phyloP scores from a whole-genome alignment of 768 basidiomycete species.

The Lactifluus hygrophoroides region DNA sequence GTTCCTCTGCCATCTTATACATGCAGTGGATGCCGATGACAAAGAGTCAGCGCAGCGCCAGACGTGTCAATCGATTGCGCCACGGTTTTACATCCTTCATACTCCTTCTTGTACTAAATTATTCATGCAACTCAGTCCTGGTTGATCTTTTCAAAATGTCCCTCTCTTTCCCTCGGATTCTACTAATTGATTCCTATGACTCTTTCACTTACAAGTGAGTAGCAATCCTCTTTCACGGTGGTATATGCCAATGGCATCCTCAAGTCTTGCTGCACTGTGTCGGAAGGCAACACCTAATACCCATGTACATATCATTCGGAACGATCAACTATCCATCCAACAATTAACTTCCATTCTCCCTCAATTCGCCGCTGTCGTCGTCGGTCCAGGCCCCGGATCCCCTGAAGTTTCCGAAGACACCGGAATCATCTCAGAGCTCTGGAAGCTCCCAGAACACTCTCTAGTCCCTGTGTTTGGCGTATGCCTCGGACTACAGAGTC shows the following conservation, averaged over 20 bases:
- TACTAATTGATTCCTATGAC: slow-evolving; percentile 78
- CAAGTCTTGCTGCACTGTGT: slow-evolving; percentile 66
- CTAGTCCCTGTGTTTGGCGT: slow-evolving; percentile 74
- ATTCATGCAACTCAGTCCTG: background rate
- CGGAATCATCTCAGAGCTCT: slow-evolving; percentile 61
- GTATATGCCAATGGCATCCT: background rate
- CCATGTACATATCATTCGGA: slow-evolving; percentile 62
- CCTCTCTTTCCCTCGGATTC: slow-evolving; percentile 37
- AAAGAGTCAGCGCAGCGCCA: no score
- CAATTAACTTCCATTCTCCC: slow-evolving; percentile 45
- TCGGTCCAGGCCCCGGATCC: slow-evolving; percentile 79
- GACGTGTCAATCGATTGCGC: background rate
- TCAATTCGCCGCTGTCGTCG: slow-evolving; percentile 59
- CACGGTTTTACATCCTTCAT: no score
- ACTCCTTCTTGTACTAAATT: background rate
- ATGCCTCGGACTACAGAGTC: slow-evolving; percentile 74
- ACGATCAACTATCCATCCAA: slow-evolving; percentile 47
- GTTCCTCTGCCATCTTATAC: slow-evolving; percentile 4
- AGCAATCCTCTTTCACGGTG: background rate
- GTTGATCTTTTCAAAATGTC: slow-evolving; percentile 22
- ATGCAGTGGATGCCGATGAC: background rate
- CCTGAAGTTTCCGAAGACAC: slow-evolving; percentile 54
- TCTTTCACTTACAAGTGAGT: slow-evolving; percentile 84
- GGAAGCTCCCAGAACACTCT: slow-evolving; percentile 46
- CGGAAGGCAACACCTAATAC: slow-evolving; percentile 53